phyloP scores from a whole-genome alignment of 179 eudicot genomes.

The Silene noctiflora region DNA sequence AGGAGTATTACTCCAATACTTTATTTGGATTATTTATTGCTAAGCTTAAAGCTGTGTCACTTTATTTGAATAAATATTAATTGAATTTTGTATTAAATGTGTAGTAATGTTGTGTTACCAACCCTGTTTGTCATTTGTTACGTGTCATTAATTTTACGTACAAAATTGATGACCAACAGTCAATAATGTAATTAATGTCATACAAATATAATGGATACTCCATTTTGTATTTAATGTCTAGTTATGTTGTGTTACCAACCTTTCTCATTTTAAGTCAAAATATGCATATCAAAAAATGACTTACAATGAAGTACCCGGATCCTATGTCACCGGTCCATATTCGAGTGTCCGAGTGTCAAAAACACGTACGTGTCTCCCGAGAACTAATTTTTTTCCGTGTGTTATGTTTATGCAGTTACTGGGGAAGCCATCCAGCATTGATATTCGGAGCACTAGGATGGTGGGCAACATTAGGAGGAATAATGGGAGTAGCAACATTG shows the following conservation, averaged over 20 bases:
- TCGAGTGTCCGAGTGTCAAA: background rate
- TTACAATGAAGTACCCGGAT: background rate
- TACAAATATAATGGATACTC: background rate
- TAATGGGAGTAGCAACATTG: conserved; percentile 43
- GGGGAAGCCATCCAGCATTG: conserved; percentile 67
- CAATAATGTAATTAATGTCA: background rate
- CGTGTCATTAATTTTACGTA: background rate
- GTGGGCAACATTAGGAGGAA: conserved; percentile 63
- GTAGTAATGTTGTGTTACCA: conserved; percentile 1
- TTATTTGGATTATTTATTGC: too few relatives aligned
- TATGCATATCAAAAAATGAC: background rate
- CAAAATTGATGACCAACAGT: background rate
- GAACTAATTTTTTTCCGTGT: background rate
- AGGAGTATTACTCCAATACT: background rate
- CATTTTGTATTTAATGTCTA: background rate
- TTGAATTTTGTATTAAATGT: background rate
- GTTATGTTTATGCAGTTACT: conserved; percentile 45
- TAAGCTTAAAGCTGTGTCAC: background rate
- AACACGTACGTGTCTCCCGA: background rate
- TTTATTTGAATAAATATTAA: background rate
- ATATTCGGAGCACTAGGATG: conserved; percentile 70
- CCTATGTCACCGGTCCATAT: background rate
- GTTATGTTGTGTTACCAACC: conserved; percentile 3
- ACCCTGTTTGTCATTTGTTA: background rate
- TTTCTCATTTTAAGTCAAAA: background rate